Conservation (phyloP, 2,329 filamentous ascomycete species). For the Paracoccidioides brasiliensis region DNA sequence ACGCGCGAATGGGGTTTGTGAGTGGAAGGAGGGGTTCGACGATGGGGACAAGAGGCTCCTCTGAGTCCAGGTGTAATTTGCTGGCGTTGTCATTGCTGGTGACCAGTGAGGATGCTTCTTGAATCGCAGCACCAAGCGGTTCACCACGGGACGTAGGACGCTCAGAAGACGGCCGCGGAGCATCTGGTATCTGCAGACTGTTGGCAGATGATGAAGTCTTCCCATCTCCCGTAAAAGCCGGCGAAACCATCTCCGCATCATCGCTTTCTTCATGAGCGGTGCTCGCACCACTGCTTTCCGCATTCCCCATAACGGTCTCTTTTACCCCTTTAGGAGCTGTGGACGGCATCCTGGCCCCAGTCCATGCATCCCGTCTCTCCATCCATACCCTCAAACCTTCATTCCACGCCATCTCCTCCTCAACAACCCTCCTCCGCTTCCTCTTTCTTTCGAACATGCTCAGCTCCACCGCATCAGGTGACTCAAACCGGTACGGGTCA, state of each 20-base stretch:
- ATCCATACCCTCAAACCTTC: constrained; percentile 68
- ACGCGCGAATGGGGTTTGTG: constrained; percentile 61
- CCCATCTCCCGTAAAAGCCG: not conserved
- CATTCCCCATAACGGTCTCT: not conserved
- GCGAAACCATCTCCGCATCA: constrained; percentile 5
- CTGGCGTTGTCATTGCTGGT: not conserved
- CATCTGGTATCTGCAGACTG: not conserved
- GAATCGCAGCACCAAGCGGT: not conserved
- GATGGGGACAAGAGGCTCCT: constrained; percentile 56
- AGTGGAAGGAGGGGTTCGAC: constrained; percentile 59
- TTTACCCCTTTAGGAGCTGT: not conserved
- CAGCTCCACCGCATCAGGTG: constrained; percentile 27
- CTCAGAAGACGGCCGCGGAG: not conserved
- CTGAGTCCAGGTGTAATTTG: constrained; percentile 21
- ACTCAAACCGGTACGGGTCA: constrained; percentile 28
- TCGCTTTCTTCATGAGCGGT: constrained; percentile 2
- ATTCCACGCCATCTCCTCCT: constrained; percentile 64
- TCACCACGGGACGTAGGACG: not conserved
- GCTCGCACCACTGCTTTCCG: constrained; percentile 6
- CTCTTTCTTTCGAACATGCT: constrained; percentile 40
- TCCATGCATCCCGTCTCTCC: constrained; percentile 70
- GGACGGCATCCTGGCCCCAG: constrained; percentile 43
- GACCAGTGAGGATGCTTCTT: not conserved
- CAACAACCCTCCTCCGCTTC: constrained; percentile 43
- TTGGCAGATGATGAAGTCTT: constrained; percentile 2